Conservation (phyloP, 371 early-diverging fungal genomes). For the Chytridium lagenaria region DNA sequence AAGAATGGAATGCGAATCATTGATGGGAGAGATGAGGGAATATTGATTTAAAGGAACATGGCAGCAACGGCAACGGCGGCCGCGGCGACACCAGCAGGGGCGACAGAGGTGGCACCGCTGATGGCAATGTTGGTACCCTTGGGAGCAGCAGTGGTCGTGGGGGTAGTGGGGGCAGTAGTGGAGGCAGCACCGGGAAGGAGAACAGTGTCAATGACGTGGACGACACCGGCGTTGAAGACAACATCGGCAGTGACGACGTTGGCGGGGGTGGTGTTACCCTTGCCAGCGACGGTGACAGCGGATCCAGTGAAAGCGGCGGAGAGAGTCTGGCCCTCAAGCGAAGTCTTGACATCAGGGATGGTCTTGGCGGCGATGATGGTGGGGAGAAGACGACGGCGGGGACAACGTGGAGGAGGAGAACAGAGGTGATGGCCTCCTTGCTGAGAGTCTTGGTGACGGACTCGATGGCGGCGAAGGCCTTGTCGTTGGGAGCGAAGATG, state of each 20-base stretch:
- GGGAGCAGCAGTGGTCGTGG: neutral
- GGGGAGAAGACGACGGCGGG: slow-evolving; percentile 32
- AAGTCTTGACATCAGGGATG: slow-evolving; percentile 33
- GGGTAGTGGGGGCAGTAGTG: neutral
- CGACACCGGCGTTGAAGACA: slow-evolving; percentile 42
- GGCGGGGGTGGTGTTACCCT: slow-evolving; percentile 41
- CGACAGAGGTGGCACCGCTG: neutral
- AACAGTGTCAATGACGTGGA: slow-evolving; percentile 53
- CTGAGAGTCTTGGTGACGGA: slow-evolving; percentile 31
- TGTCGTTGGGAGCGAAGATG: slow-evolving; percentile 45
- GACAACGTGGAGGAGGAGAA: slow-evolving; percentile 43
- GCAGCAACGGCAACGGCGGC: slow-evolving; percentile 26
- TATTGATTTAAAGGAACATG: slow-evolving; percentile 2
- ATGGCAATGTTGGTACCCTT: neutral
- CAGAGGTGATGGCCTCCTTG: slow-evolving; percentile 32
- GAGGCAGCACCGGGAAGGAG: slow-evolving; percentile 15
- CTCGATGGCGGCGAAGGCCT: slow-evolving; percentile 42
- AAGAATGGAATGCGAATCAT: no score
- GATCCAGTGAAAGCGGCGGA: slow-evolving; percentile 26
- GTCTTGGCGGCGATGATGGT: slow-evolving; percentile 28
- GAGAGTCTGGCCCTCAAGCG: slow-evolving; percentile 23
- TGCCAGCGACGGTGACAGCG: slow-evolving; percentile 39
- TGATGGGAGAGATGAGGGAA: no score
- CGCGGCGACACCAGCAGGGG: slow-evolving; percentile 12
- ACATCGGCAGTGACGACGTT: slow-evolving; percentile 45